Conservation (phyloP, 495 filamentous ascomycete species). For the Parathielavia appendiculata region DNA sequence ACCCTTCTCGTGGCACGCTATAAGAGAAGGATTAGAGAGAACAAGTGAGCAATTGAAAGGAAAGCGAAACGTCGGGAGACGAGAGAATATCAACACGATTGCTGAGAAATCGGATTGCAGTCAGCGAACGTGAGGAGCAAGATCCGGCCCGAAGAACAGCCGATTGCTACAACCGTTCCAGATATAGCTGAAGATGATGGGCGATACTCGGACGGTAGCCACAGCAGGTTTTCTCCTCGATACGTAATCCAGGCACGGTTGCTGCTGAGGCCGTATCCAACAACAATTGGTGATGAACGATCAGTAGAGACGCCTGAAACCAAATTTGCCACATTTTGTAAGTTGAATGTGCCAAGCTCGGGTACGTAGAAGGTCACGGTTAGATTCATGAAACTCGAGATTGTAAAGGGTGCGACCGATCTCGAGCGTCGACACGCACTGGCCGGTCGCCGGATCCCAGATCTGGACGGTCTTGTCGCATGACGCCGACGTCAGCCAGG, state of each 20-base stretch:
- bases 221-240: slow-evolving; percentile 2
- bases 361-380: background rate
- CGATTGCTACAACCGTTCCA: slow-evolving; percentile 1
- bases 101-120: background rate
- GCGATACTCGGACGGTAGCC: background rate
- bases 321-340: background rate
- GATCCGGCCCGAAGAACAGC: background rate
- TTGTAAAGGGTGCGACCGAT: background rate
- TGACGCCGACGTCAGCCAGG: slow-evolving; percentile 32
- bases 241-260: background rate
- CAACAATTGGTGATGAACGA: background rate
- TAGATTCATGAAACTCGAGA: slow-evolving; percentile 18
- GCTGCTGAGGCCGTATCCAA: background rate
- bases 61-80: background rate
- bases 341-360: background rate
- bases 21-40: background rate
- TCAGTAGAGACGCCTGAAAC: background rate
- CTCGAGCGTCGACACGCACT: slow-evolving; percentile 17
- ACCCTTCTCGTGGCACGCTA: background rate
- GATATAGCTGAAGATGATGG: background rate
- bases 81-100: background rate
- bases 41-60: background rate
- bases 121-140: background rate
- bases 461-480: slow-evolving; percentile 31
- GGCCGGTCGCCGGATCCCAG: slow-evolving; percentile 27